Base-by-base conservation (phyloP, 805 yeast genomes). In the Lipomyces spencermartinsiae region DNA sequence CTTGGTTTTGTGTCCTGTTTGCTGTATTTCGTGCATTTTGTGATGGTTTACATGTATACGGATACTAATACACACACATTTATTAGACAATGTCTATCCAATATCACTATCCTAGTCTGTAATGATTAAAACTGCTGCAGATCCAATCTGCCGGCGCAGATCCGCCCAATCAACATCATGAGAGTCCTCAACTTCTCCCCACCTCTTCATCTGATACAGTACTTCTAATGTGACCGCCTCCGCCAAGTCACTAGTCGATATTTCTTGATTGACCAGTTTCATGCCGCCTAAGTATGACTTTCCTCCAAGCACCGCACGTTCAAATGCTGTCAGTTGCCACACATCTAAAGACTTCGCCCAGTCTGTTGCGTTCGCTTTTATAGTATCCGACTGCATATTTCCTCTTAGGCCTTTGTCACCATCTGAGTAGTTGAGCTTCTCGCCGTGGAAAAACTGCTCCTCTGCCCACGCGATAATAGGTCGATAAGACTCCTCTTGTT, bases 151-250 rank as follows among this genome's bases (percentile, higher is more conserved):
- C 78, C 98, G 87, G 75, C 92, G 83, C 74, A 96, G 84, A 74
- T 95, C 98, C 53, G 89, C 97, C 78, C 90, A 89, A 75, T 92
- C 97, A n/a, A 95, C 98, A 78, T 95, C 99, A 77, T 95, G 99
- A 1, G 98, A 92, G 76, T 95, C 99, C 80, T 95, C 98, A 31
- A 94, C 98, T 79, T 94, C 98, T 39, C 99, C 99, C 99, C 99
- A 95, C 75, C 88, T 85, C 29, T 87, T 87, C 46, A 97, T 91
- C 80, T 95, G 99, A 79, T 86, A 86, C 43, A 89, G 87, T 14
- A 89, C 88, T 76, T 95, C 99, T 74, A 95, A 82, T 65, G 90
- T 88, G 9, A 93, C 93, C 66, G 90, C 85, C 74, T 86, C 86
- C 1, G 93, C 89, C 53, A 94, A 83, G 63, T 89, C 93, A 19